Conservation (phyloP, 2,329 filamentous ascomycete species). For the Colletotrichum sp. region DNA sequence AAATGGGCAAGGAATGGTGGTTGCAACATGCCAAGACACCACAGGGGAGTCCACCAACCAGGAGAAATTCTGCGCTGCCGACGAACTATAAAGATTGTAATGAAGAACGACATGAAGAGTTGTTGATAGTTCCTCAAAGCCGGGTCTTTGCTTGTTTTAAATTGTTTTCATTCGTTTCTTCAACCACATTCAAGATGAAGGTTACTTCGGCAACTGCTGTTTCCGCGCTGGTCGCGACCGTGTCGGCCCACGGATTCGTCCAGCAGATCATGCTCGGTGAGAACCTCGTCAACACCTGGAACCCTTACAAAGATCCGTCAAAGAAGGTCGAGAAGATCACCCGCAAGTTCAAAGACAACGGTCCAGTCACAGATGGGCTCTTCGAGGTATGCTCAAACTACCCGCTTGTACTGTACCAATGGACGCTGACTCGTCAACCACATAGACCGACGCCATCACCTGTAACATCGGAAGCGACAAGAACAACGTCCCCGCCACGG, state of each 20-base stretch:
- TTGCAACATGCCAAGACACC: neutral
- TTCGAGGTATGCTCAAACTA: conserved; percentile 15
- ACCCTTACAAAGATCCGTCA: conserved; percentile 31
- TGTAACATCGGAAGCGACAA: conserved; percentile 51
- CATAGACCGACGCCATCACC: conserved; percentile 29
- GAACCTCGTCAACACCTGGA: conserved; percentile 29
- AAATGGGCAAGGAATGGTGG: neutral
- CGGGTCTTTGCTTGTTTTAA: neutral
- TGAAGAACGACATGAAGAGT: accelerated
- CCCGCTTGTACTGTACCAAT: neutral
- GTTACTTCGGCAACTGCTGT: neutral
- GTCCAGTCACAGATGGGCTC: conserved; percentile 28
- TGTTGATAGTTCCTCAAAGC: neutral
- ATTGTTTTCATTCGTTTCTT: neutral
- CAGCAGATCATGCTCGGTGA: conserved; percentile 18
- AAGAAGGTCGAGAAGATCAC: conserved; percentile 30
- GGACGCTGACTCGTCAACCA: neutral
- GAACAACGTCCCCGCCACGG: conserved; percentile 38
- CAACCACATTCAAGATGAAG: neutral
- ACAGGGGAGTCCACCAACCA: neutral
- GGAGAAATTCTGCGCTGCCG: neutral
- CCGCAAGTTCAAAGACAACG: conserved; percentile 29
- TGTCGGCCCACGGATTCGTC: conserved; percentile 18
- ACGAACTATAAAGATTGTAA: neutral
- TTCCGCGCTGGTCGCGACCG: conserved; percentile 18